These are phyloP conservation scores for Calonectria ilicicola DNA, from an alignment of 2,329 filamentous ascomycete genomes.

Conservation along the genomic window DNA sequence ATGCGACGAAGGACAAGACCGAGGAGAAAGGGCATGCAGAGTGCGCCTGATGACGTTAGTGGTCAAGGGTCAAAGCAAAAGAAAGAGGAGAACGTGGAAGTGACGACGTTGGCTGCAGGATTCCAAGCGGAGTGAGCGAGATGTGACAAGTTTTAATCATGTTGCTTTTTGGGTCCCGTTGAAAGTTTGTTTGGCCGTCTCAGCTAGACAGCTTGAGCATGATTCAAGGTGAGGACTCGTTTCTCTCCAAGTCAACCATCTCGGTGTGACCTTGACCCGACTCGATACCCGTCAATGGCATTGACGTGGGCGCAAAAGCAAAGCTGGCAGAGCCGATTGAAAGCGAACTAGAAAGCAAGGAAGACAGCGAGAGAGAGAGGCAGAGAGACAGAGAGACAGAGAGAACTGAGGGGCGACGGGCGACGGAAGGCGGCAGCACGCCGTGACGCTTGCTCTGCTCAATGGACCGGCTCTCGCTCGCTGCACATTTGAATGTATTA, in stretches of 20 bases:
- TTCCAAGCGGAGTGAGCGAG: neutral
- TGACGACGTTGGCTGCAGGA: conserved; percentile 1
- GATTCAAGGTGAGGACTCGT: neutral
- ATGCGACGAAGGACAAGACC: neutral
- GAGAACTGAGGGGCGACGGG: no score
- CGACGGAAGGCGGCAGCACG: neutral
- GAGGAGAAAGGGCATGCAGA: neutral
- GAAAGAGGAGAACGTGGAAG: neutral
- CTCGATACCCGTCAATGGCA: neutral
- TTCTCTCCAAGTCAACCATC: neutral
- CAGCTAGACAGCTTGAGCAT: neutral
- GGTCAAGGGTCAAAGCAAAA: neutral
- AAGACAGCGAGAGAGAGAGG: no score
- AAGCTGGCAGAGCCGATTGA: neutral
- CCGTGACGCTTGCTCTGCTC: neutral
- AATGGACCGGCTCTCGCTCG: neutral
- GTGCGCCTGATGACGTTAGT: neutral
- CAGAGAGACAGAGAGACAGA: no score
- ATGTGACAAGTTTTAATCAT: conserved; percentile 6
- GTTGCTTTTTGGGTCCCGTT: neutral
- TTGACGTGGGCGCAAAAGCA: neutral
- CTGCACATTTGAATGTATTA: neutral
- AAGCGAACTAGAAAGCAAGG: neutral
- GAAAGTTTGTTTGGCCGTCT: conserved; percentile 4
- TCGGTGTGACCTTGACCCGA: neutral